Percentiles rank a stretch among this genome's conserved stretches.
Conservation (phyloP, 345 rosid species). For the Salix dunnii region DNA sequence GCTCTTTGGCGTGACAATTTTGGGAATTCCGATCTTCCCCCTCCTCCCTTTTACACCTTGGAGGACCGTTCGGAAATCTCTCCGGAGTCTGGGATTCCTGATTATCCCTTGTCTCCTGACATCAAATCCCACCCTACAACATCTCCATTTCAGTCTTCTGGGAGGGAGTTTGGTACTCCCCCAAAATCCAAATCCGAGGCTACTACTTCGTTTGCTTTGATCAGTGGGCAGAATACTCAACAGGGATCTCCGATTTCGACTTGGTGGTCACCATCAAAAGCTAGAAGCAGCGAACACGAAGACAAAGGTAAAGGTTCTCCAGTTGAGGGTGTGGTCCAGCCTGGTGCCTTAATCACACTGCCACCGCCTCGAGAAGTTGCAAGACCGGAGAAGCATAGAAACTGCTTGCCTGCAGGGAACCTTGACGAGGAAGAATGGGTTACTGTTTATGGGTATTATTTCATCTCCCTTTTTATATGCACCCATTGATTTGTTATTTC, state of each 20-base stretch:
- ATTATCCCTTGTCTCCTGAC: slow-evolving; percentile 71
- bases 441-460: slow-evolving; percentile 86
- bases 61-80: slow-evolving; percentile 90
- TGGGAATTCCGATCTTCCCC: slow-evolving; percentile 87
- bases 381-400: slow-evolving; percentile 83
- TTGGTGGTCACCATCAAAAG: slow-evolving; percentile 79
- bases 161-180: slow-evolving; percentile 52
- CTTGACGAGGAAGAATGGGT: slow-evolving; percentile 96
- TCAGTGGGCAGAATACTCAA: slow-evolving; percentile 58
- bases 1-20: slow-evolving; percentile 96
- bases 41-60: slow-evolving; percentile 84
- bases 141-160: slow-evolving; percentile 43
- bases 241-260: slow-evolving; percentile 50
- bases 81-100: slow-evolving; percentile 78
- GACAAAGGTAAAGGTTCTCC: slow-evolving; percentile 91
- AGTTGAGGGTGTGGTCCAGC: slow-evolving; percentile 83
- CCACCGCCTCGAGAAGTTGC: slow-evolving; percentile 95
- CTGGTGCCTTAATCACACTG: slow-evolving; percentile 78
- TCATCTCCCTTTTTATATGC: not conserved
- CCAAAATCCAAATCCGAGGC: slow-evolving; percentile 53
- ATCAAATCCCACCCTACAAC: slow-evolving; percentile 56
- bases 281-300: slow-evolving; percentile 57
- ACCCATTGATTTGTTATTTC: not conserved
- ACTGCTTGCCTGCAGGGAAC: slow-evolving; percentile 60
- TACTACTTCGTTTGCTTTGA: slow-evolving; percentile 56